Percentiles rank a stretch among this genome's conserved stretches.
These are phyloP conservation scores for Colletotrichum destructivum DNA, from an alignment of 2,329 filamentous ascomycete species.

Conservation along the genomic window DNA sequence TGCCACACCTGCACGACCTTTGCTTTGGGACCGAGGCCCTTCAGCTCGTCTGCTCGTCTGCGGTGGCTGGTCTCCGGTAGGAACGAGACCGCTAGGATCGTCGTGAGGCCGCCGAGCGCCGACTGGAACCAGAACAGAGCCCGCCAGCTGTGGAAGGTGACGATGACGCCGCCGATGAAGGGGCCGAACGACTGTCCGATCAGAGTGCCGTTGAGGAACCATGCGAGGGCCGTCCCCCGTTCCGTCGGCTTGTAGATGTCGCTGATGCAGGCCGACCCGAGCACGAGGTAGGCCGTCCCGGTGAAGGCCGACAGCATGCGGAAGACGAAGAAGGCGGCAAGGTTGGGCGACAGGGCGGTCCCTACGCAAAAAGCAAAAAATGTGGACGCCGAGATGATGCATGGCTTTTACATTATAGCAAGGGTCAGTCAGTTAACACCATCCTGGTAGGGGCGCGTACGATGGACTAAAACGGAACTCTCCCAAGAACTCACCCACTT, in stretches of 20 bases:
- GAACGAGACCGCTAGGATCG: slow-evolving; percentile 69
- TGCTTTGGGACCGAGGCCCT: slow-evolving; percentile 66
- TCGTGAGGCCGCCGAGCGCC: slow-evolving; percentile 70
- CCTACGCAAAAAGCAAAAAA: slow-evolving; percentile 77
- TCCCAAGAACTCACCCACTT: slow-evolving; percentile 58
- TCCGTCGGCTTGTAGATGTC: slow-evolving; percentile 73
- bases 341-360: slow-evolving; percentile 76
- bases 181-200: slow-evolving; percentile 76
- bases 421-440: not conserved
- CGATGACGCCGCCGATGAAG: slow-evolving; percentile 79
- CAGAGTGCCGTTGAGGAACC: slow-evolving; percentile 77
- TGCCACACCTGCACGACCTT: slow-evolving; percentile 16
- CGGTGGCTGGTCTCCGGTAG: slow-evolving; percentile 79
- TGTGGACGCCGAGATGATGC: slow-evolving; percentile 52
- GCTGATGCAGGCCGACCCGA: slow-evolving; percentile 74
- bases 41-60: slow-evolving; percentile 73
- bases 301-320: slow-evolving; percentile 79
- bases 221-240: slow-evolving; percentile 76
- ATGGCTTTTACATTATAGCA: slow-evolving; percentile 27
- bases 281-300: slow-evolving; percentile 77
- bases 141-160: slow-evolving; percentile 78
- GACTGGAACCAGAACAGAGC: slow-evolving; percentile 81
- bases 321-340: slow-evolving; percentile 77
- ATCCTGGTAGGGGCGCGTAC: too few relatives aligned
- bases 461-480: slow-evolving; percentile 39